phyloP scores from a whole-genome alignment of 176 grass and related monocot species.

The Zea luxurians region DNA sequence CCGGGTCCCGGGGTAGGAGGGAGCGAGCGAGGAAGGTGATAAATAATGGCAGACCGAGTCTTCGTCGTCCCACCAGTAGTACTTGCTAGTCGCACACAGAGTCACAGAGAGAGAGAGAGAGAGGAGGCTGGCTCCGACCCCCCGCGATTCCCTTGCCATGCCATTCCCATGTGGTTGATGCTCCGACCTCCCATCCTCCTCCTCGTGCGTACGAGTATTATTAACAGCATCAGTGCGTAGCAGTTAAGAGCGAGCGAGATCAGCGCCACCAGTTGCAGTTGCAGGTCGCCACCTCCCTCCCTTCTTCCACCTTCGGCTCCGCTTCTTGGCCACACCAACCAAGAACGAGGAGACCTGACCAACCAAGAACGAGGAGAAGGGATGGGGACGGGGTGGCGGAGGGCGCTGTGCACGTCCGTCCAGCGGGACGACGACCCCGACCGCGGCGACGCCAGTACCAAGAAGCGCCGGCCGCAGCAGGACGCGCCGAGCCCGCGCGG shows the following conservation, averaged over 20 bases:
- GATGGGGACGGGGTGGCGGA: slow-evolving; percentile 90
- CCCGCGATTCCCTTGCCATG: slow-evolving; percentile 14
- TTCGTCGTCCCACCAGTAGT: slow-evolving; percentile 3
- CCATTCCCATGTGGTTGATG: slow-evolving; percentile 22
- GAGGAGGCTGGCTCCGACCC: neutral
- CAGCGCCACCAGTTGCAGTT: neutral
- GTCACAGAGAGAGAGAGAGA: neutral
- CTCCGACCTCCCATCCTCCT: neutral
- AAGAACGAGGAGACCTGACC: neutral
- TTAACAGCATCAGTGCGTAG: neutral
- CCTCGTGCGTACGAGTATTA: neutral
- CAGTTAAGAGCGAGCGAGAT: neutral
- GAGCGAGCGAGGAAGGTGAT: neutral
- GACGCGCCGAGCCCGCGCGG: slow-evolving; percentile 19
- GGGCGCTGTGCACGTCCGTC: slow-evolving; percentile 88
- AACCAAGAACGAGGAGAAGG: neutral
- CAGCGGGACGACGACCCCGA: slow-evolving; percentile 37
- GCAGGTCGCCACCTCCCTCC: neutral
- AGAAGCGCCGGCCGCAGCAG: slow-evolving; percentile 30
- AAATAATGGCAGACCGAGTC: neutral
- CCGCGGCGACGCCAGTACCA: slow-evolving; percentile 16
- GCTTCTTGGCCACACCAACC: neutral
- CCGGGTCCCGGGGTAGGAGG: neutral
- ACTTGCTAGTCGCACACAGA: neutral
- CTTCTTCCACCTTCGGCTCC: no score